Evolutionary conservation across 1,284 basidiomycete genomes (phyloP).

Genomic region (Volvariella surrecta): DNA sequence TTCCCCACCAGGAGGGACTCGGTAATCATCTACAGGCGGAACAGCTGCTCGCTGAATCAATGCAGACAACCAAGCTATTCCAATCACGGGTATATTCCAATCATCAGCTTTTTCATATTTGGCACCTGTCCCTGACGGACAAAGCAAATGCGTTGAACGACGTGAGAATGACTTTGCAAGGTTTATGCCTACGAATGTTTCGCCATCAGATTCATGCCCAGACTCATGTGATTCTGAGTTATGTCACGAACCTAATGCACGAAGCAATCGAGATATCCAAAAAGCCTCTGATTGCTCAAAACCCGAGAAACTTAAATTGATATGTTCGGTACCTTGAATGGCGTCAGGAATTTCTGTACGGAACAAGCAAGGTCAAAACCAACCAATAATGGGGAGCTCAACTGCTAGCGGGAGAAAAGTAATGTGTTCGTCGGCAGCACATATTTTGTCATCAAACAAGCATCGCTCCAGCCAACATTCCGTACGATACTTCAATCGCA

Average conservation of each 20-base stretch:
- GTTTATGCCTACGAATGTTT: constrained; percentile 35
- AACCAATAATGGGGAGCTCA: constrained; percentile 44
- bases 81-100: constrained; percentile 60
- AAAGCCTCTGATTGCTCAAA: constrained; percentile 55
- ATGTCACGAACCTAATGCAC: constrained; percentile 46
- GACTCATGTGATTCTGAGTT: constrained; percentile 1
- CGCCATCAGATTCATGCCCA: constrained; percentile 1
- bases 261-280: constrained; percentile 52
- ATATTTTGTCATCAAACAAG: constrained; percentile 58
- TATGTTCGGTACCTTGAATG: constrained; percentile 35
- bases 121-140: constrained; percentile 53
- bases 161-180: constrained; percentile 51
- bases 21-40: no score
- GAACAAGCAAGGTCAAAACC: constrained; percentile 9
- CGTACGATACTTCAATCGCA: constrained; percentile 54
- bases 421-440: constrained; percentile 48
- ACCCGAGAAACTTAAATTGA: constrained; percentile 61
- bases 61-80: constrained; percentile 51
- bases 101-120: constrained; percentile 69
- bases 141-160: constrained; percentile 63
- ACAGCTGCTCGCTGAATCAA: no score
- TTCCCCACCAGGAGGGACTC: no score
- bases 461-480: constrained; percentile 81
- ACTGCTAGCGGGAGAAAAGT: constrained; percentile 53
- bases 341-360: constrained; percentile 7